Conservation (phyloP, 805 yeast genomes). For the Saturnispora besseyi region DNA sequence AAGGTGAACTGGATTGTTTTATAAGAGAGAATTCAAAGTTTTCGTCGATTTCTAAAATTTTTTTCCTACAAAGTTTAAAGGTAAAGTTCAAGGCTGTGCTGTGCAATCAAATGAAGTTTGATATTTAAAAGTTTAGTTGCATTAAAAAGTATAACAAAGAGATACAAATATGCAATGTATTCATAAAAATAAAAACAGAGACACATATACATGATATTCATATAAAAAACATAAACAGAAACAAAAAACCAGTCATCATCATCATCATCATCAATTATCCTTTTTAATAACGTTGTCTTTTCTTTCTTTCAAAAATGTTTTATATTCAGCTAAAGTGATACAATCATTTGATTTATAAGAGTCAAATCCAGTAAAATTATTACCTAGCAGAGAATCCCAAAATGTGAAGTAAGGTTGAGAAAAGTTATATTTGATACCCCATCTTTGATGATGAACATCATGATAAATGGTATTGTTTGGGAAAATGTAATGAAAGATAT, state of each 20-base stretch:
- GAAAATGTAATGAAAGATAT: conserved; percentile 80
- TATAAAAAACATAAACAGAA: background rate
- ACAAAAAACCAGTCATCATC: background rate
- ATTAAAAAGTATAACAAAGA: too few relatives aligned
- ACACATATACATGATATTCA: background rate
- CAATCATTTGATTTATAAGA: conserved; percentile 56
- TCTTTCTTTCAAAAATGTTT: conserved; percentile 41
- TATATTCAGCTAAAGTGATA: conserved; percentile 59
- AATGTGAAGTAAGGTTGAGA: conserved; percentile 94
- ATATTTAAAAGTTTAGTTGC: too few relatives aligned
- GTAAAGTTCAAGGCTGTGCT: too few relatives aligned
- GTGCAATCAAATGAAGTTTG: too few relatives aligned
- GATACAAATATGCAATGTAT: too few relatives aligned
- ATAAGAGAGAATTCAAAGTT: too few relatives aligned
- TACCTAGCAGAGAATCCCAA: conserved; percentile 74
- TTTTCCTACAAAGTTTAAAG: too few relatives aligned
- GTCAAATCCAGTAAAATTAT: conserved; percentile 62
- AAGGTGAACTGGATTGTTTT: background rate
- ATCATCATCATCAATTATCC: background rate
- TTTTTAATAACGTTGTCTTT: conserved; percentile 12
- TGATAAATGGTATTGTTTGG: conserved; percentile 95
- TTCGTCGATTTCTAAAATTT: too few relatives aligned
- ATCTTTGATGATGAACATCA: conserved; percentile 94
- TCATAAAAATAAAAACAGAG: too few relatives aligned
- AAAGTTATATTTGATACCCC: conserved; percentile 88